Evolutionary conservation across 2,329 filamentous ascomycete species (phyloP).

Genomic region (Xylaria digitata): DNA sequence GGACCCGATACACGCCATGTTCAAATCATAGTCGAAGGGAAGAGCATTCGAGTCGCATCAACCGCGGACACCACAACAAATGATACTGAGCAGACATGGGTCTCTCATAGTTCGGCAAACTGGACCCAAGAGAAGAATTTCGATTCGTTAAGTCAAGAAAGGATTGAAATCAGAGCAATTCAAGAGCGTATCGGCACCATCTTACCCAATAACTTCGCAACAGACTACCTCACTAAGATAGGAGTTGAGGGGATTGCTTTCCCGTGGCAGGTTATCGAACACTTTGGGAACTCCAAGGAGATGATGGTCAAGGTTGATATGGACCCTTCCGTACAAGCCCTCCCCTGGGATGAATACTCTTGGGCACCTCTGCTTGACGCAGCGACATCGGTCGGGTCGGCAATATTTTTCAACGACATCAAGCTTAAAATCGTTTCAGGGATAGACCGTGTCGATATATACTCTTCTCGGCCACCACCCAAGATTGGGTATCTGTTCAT

Average conservation of each 20-base stretch:
- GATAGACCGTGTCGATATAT: constrained; percentile 22
- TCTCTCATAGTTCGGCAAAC: constrained; percentile 48
- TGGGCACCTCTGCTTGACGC: constrained; percentile 55
- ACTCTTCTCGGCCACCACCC: constrained; percentile 46
- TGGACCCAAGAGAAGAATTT: constrained; percentile 11
- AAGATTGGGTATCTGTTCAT: constrained; percentile 53
- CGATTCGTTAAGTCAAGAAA: background rate
- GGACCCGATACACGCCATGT: constrained; percentile 49
- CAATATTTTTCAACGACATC: constrained; percentile 53
- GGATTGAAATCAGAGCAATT: constrained; percentile 43
- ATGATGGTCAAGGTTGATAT: constrained; percentile 56
- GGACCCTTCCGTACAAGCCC: constrained; percentile 50
- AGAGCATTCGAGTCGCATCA: constrained; percentile 51
- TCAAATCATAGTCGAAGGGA: constrained; percentile 51
- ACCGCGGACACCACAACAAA: constrained; percentile 38
- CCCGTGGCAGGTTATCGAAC: constrained; percentile 55
- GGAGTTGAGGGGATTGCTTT: constrained; percentile 57
- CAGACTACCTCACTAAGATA: constrained; percentile 54
- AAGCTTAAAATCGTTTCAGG: constrained; percentile 51
- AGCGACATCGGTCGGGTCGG: constrained; percentile 56
- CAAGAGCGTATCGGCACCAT: constrained; percentile 46
- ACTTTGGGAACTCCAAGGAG: constrained; percentile 53
- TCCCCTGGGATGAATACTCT: constrained; percentile 22
- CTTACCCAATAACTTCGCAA: constrained; percentile 51
- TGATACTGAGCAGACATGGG: constrained; percentile 44